phyloP scores from a whole-genome alignment of 257 asterid genomes.

The Lithospermum erythrorhizon region DNA sequence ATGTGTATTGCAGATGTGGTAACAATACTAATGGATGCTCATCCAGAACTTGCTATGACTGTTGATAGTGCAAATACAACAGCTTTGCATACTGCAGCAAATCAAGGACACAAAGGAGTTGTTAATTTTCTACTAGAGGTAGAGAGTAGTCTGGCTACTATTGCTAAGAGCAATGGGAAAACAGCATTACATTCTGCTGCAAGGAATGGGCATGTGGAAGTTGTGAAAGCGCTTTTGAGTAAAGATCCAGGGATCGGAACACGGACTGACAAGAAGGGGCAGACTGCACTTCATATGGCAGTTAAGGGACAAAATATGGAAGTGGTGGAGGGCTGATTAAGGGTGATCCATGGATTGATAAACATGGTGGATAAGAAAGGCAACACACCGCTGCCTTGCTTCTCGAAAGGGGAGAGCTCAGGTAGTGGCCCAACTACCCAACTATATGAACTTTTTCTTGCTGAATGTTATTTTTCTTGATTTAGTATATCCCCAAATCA shows the following conservation, averaged over 20 bases:
- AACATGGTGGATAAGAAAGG: constrained; percentile 34
- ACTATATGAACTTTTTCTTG: background rate
- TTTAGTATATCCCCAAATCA: background rate
- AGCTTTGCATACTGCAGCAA: constrained; percentile 37
- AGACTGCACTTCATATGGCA: constrained; percentile 46
- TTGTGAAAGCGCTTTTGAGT: constrained; percentile 28
- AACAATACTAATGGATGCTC: constrained; percentile 33
- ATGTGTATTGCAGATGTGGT: constrained; percentile 21
- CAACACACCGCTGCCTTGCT: constrained; percentile 36
- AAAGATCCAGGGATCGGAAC: constrained; percentile 21
- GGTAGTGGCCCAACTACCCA: constrained; percentile 9
- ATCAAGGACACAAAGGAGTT: constrained; percentile 32
- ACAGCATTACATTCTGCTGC: constrained; percentile 42
- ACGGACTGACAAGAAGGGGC: constrained; percentile 38
- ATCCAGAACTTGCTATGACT: constrained; percentile 40
- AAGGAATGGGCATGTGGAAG: constrained; percentile 38
- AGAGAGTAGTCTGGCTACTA: constrained; percentile 27
- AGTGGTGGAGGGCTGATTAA: constrained; percentile 30
- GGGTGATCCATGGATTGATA: constrained; percentile 19
- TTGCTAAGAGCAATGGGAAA: constrained; percentile 38
- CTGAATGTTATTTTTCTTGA: background rate
- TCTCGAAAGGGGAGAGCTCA: constrained; percentile 33
- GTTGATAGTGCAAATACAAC: constrained; percentile 36
- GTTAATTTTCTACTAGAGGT: constrained; percentile 30
- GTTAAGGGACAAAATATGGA: constrained; percentile 39